Conservation (phyloP, 2,329 filamentous ascomycete genomes). For the Pseudonectria buxi region DNA sequence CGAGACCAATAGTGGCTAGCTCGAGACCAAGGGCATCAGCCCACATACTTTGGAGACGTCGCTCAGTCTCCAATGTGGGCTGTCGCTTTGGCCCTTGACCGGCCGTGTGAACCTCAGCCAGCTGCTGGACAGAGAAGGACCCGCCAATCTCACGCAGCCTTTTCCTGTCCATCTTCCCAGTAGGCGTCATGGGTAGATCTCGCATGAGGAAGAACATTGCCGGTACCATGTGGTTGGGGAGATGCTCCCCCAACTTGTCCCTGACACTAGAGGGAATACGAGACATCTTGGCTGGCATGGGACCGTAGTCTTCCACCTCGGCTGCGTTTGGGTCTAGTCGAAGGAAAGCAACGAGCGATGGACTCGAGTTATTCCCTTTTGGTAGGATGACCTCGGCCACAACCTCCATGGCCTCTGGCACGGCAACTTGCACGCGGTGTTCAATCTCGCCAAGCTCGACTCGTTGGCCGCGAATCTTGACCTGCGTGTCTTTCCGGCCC, state of each 20-base stretch:
- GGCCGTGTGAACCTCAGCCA: neutral
- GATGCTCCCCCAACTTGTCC: neutral
- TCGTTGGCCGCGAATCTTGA: constrained; percentile 53
- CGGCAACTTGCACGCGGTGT: constrained; percentile 2
- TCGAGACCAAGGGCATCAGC: constrained; percentile 27
- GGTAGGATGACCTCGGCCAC: constrained; percentile 5
- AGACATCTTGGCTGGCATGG: neutral
- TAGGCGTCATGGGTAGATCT: constrained; percentile 3
- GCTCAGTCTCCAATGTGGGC: constrained; percentile 4
- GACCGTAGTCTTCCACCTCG: neutral
- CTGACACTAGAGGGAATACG: neutral
- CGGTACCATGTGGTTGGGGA: constrained; percentile 13
- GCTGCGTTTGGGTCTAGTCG: neutral
- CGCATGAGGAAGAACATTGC: constrained; percentile 4
- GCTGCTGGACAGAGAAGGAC: constrained; percentile 2
- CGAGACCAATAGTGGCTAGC: constrained; percentile 27
- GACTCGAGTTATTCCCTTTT: neutral
- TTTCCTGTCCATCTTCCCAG: constrained; percentile 6
- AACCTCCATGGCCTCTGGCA: constrained; percentile 1
- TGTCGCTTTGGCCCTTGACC: neutral
- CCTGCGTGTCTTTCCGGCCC: constrained; percentile 51
- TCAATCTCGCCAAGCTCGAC: constrained; percentile 40
- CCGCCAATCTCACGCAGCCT: constrained; percentile 4
- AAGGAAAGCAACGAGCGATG: constrained; percentile 1
- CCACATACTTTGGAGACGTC: constrained; percentile 29